Evolutionary conservation across 1,139 yeast species (phyloP).

Genomic region (Pichia sp.): DNA sequence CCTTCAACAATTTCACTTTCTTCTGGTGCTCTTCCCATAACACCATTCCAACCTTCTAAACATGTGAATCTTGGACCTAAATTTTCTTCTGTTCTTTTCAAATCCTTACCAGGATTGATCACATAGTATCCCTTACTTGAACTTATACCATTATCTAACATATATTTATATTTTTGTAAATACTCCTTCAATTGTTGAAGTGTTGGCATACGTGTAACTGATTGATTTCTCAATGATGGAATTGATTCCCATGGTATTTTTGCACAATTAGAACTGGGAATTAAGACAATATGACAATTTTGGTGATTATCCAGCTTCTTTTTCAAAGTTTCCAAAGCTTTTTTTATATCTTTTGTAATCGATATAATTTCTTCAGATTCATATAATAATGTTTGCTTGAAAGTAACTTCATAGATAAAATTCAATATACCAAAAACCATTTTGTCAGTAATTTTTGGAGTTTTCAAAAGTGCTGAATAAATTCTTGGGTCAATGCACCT

Average conservation of each 20-base stretch:
- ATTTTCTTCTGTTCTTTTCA: conserved; percentile 57
- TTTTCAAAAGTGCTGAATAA: conserved; percentile 45
- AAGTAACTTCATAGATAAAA: conserved; percentile 52
- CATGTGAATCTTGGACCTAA: conserved; percentile 44
- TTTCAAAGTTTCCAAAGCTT: neutral
- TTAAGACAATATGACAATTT: conserved; percentile 53
- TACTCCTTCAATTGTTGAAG: conserved; percentile 40
- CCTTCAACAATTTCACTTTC: conserved; percentile 42
- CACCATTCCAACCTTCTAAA: conserved; percentile 47
- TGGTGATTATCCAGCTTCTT: neutral
- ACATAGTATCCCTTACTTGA: conserved; percentile 44
- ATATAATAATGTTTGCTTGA: neutral
- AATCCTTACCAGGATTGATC: conserved; percentile 78
- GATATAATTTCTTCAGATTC: neutral
- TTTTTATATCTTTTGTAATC: neutral
- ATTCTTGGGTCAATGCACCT: conserved; percentile 3
- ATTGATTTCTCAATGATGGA: conserved; percentile 42
- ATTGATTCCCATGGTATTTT: conserved; percentile 87
- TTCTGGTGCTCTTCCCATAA: conserved; percentile 48
- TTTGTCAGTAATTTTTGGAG: conserved; percentile 36
- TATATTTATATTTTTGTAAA: conserved; percentile 27
- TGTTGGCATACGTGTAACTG: conserved; percentile 77
- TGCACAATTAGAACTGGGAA: conserved; percentile 60
- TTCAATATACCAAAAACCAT: conserved; percentile 58
- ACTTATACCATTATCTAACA: conserved; percentile 22